phyloP scores from a whole-genome alignment of 768 basidiomycete genomes.

The Pleurotus salmoneostramineus region DNA sequence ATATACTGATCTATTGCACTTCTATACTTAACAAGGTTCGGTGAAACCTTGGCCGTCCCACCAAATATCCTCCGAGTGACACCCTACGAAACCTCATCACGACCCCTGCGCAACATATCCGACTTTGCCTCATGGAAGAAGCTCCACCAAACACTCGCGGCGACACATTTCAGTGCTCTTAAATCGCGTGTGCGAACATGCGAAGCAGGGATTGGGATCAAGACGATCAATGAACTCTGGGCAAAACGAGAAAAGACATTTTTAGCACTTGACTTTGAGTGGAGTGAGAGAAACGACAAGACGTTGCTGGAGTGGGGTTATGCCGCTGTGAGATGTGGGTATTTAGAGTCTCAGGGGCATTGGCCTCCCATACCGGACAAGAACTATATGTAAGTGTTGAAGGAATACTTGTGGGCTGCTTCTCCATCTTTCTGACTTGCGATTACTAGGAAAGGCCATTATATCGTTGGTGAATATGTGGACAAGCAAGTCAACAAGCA shows the following conservation, averaged over 20 bases:
- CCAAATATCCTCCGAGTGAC: slow-evolving; percentile 67
- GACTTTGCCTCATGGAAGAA: slow-evolving; percentile 70
- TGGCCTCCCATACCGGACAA: slow-evolving; percentile 77
- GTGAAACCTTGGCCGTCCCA: slow-evolving; percentile 68
- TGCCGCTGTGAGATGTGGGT: slow-evolving; percentile 70
- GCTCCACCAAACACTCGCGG: slow-evolving; percentile 67
- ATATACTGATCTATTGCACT: background rate
- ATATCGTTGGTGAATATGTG: slow-evolving; percentile 65
- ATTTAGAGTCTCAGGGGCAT: slow-evolving; percentile 57
- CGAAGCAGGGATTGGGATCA: slow-evolving; percentile 39
- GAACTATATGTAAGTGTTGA: slow-evolving; percentile 63
- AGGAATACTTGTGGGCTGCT: background rate
- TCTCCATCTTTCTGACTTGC: slow-evolving; percentile 11
- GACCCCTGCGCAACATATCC: slow-evolving; percentile 68
- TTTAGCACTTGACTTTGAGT: slow-evolving; percentile 71
- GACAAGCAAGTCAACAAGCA: slow-evolving; percentile 63
- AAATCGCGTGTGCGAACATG: slow-evolving; percentile 64
- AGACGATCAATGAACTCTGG: slow-evolving; percentile 66
- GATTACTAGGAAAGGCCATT: slow-evolving; percentile 59
- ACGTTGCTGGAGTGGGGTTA: slow-evolving; percentile 80
- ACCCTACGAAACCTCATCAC: slow-evolving; percentile 64
- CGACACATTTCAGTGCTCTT: slow-evolving; percentile 58
- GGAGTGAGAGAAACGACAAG: slow-evolving; percentile 67
- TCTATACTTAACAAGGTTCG: slow-evolving; percentile 46
- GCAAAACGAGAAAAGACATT: slow-evolving; percentile 67